Conservation (phyloP, 495 filamentous ascomycete genomes). For the Talaromyces thailandensis region DNA sequence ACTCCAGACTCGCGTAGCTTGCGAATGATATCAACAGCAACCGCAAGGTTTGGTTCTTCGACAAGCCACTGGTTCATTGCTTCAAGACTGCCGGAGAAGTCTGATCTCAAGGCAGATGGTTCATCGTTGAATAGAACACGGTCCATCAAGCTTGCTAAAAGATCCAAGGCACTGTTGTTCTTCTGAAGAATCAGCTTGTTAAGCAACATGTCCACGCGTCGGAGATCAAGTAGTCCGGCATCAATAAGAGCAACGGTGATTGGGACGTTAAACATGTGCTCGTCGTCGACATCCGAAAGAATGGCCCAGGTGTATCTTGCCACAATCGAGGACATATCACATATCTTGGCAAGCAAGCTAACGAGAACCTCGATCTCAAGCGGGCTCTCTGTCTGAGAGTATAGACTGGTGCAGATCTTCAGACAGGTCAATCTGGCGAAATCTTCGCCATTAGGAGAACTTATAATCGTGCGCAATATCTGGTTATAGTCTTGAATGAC, state of each 20-base stretch:
- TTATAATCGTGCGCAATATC: conserved; percentile 38
- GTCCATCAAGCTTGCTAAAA: conserved; percentile 67
- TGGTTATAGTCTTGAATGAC: conserved; percentile 58
- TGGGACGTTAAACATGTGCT: conserved; percentile 67
- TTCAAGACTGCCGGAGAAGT: conserved; percentile 76
- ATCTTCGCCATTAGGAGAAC: conserved; percentile 50
- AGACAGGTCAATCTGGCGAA: conserved; percentile 59
- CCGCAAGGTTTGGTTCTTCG: conserved; percentile 58
- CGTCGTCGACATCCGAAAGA: conserved; percentile 59
- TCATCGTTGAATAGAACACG: conserved; percentile 67
- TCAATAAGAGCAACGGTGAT: conserved; percentile 72
- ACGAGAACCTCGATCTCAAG: conserved; percentile 79
- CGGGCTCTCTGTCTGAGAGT: conserved; percentile 44
- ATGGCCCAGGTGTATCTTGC: conserved; percentile 59
- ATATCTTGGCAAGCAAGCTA: conserved; percentile 70
- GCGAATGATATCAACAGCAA: conserved; percentile 58
- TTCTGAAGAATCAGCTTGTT: conserved; percentile 60
- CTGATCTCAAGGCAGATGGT: conserved; percentile 67
- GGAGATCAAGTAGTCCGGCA: conserved; percentile 63
- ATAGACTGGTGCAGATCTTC: conserved; percentile 63
- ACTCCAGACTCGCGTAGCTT: conserved; percentile 60
- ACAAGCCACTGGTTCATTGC: conserved; percentile 74
- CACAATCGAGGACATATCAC: conserved; percentile 64
- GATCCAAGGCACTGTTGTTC: conserved; percentile 60
- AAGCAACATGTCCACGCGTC: conserved; percentile 68